Base-by-base conservation (phyloP, 352 stramenopile genomes). In the Globisporangium barbulae region DNA sequence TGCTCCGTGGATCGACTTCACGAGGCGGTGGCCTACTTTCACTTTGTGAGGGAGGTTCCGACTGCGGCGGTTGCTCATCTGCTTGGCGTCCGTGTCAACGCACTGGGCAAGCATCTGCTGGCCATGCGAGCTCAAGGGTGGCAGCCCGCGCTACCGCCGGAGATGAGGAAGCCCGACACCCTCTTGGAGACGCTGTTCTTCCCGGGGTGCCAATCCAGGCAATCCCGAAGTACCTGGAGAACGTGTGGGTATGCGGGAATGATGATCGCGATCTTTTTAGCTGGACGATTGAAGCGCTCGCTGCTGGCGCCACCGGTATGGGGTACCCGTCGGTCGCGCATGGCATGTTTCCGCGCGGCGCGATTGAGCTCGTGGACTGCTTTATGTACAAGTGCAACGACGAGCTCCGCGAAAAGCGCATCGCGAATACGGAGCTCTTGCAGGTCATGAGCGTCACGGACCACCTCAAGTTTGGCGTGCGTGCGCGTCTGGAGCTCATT, bases 301-400 rank as follows among this genome's bases (percentile, higher is more conserved):
- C 79, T 47, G 78, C 78, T n/a, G 84, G 86, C 25, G 84, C 86
- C 9, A 80, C 71, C 19, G 83, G 90, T 52, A 68, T 78, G 4
- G 83, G 79, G 7, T 93, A 83, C 54, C 87, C 87, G 19, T 93
- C 87, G 17, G 80, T 93, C 1, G 85, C 87, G 45, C 87, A 96
- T 48, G 85, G 87, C 28, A 92, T 93, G 85, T 86, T 96, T 47
- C 62, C 77, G 12, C 83, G 84, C 37, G 87, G 87, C 22, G 72
- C 81, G 39, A 76, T 91, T n/a, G 83, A 94, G 41, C 68, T 96
- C n/a, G 87, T 94, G 17, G 80, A 94, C 58, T 90, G 79, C 69
- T 96, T 92, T 59, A 96, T 96, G 87, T 80, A 96, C 68, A 79
- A 79, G 58, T 76, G 83, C 59, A 70, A 83, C 60, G 59, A 75